Evolutionary conservation across 202 grass and related monocot species (phyloP), one percentile per base, ranked within the genome.

Genomic region (Setaria viridis): DNA sequence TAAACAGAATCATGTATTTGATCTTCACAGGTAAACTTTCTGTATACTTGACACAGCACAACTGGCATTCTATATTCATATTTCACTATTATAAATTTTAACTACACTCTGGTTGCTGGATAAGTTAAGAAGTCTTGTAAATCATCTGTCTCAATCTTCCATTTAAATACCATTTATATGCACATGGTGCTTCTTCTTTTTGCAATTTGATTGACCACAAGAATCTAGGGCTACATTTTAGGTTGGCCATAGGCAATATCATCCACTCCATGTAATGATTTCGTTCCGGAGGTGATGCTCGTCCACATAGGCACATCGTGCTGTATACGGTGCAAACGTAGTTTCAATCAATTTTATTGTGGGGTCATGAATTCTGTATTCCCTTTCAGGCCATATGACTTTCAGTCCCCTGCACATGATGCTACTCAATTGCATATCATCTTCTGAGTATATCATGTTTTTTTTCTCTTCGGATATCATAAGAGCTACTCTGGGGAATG

Each of bases 141-240:
- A 59, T 11, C 37, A 56, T 65, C 69, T 49, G 85, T 84, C 63
- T 32, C 77, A 48, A 63, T 85, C 76, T 57, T 85, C 48, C 65
- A 88, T 81, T 66, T 72, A 46, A 81, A 77, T 45, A 34, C 5
- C 35, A 81, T 77, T 81, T 66, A 77, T 72, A 72, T 78, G 39
- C 77, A 82, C 81, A 79, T 74, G 89, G 72, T 62, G 66, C 57
- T 78, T 54, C 81, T 81, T 90, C 74, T 50, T 85, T 82, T 68
- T 37, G 72, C 21, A 78, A 60, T 53, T 88, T 82, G 49, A 51
- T 47, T 85, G 78, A 82, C 72, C 55, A 82, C 71, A 82, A 34
- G 77, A 78, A 85, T 85, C 79, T 85, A 85, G 73, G 67, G 74
- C n/a, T 91, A 59, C 34, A 88, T 88, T 82, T 66, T 82, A 85